phyloP scores from a whole-genome alignment of 2,329 filamentous ascomycete species.

The Ophiostoma montium region DNA sequence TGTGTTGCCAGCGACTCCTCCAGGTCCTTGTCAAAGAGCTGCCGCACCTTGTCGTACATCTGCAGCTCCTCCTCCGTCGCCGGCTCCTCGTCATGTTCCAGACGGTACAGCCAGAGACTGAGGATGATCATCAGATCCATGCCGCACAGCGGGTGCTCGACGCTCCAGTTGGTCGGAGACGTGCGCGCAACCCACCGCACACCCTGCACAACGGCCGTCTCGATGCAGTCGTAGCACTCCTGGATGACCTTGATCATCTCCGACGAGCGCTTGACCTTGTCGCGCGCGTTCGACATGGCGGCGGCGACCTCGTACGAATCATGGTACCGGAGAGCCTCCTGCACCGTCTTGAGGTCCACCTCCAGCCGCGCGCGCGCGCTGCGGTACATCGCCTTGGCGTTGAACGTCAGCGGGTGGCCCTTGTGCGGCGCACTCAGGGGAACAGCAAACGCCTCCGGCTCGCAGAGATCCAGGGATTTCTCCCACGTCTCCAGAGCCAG shows the following conservation, averaged over 20 bases:
- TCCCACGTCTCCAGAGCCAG: slow-evolving; percentile 98
- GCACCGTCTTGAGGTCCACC: slow-evolving; percentile 88
- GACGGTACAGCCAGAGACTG: slow-evolving; percentile 93
- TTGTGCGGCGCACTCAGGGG: slow-evolving; percentile 90
- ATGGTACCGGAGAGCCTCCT: slow-evolving; percentile 93
- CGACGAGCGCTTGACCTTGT: slow-evolving; percentile 84
- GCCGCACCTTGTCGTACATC: slow-evolving; percentile 89
- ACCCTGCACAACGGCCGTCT: slow-evolving; percentile 85
- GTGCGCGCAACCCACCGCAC: slow-evolving; percentile 97
- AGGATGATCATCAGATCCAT: slow-evolving; percentile 97
- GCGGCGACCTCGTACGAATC: slow-evolving; percentile 94
- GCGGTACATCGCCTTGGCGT: slow-evolving; percentile 91
- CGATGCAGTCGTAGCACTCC: slow-evolving; percentile 94
- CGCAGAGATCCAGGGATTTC: slow-evolving; percentile 84
- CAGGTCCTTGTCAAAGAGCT: slow-evolving; percentile 80
- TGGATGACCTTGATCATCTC: slow-evolving; percentile 99
- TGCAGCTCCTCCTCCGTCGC: slow-evolving; percentile 68
- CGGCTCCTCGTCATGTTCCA: slow-evolving; percentile 96
- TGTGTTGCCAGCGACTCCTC: slow-evolving; percentile 70
- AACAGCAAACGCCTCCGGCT: slow-evolving; percentile 77
- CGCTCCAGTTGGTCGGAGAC: slow-evolving; percentile 96
- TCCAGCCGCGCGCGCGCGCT: slow-evolving; percentile 86
- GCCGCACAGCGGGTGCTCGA: slow-evolving; percentile 91
- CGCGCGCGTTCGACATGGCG: slow-evolving; percentile 87
- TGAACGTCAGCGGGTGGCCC: slow-evolving; percentile 92